These are phyloP conservation scores for Pulveroboletus sp. DNA, from an alignment of 768 basidiomycete species.

Conservation along the genomic window DNA sequence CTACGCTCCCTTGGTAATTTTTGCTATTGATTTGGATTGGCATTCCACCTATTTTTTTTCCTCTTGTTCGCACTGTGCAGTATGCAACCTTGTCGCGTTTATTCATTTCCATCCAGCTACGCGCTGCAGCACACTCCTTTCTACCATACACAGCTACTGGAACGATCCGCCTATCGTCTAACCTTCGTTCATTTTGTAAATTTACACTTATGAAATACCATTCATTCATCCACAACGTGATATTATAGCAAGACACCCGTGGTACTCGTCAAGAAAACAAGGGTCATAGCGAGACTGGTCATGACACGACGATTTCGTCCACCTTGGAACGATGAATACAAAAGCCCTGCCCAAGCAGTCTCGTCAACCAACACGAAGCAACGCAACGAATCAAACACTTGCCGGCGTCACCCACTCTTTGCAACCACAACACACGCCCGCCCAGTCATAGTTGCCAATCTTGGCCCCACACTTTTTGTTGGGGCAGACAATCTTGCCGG, in stretches of 20 bases:
- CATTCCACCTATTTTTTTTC: constrained; percentile 16
- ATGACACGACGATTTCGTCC: constrained; percentile 49
- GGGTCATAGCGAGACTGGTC: neutral
- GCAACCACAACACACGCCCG: constrained; percentile 88
- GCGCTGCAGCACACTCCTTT: constrained; percentile 17
- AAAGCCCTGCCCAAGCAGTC: constrained; percentile 43
- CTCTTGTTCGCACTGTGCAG: constrained; percentile 21
- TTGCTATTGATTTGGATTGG: constrained; percentile 19
- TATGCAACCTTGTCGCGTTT: constrained; percentile 29
- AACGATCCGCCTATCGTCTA: constrained; percentile 21
- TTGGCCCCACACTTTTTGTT: constrained; percentile 89
- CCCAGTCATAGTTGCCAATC: constrained; percentile 97
- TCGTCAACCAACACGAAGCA: neutral
- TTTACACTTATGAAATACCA: constrained; percentile 15
- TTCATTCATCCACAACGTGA: constrained; percentile 5
- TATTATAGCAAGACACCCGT: neutral
- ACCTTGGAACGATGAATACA: constrained; percentile 70
- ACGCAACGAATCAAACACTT: neutral
- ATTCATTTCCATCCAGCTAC: neutral
- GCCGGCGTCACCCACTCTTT: constrained; percentile 92
- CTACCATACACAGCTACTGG: constrained; percentile 8
- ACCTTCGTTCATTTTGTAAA: constrained; percentile 23
- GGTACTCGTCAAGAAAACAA: neutral
- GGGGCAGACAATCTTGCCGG: constrained; percentile 90
- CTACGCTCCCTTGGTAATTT: constrained; percentile 34